Evolutionary conservation across 805 yeast species (phyloP), one percentile per base, ranked within the genome.

Genomic region (Candida odintsovae): DNA sequence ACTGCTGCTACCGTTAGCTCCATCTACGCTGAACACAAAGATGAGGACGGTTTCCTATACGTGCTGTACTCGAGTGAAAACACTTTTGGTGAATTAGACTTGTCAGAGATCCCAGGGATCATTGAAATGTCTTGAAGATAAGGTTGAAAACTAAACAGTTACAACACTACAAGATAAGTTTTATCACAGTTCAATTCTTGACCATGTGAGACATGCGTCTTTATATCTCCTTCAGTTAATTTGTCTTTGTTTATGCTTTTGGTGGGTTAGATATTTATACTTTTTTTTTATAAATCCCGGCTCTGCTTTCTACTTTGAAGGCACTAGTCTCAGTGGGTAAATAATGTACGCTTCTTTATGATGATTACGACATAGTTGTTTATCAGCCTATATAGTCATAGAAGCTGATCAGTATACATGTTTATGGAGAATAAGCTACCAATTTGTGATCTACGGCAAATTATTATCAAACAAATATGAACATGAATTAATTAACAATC

Each of bases 21-120:
- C 21, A 86, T 94, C 53, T 94, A 94, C 64, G 95, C 90, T 61
- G 97, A 94, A 67, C 96, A 94, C 69, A 90, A 90, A 71, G 99
- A 94, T 64, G 92, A 92, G 63, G 99, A 94, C 66, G 99, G 99
- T 33, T 94, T 94, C 69, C 79, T 94, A 62, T 94, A 94, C 69
- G 92, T 94, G 54, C 80, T 95, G 53, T 92, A 92, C 71, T 87
- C 97, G 7, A 98, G 99, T 42, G 99, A 94, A 69, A 94, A 94
- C 70, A 94, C 99, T 7, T 94, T 94, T 72, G 99, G 99, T 45
- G 54, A 43, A 25, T 89, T 19, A 19, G 16, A 36, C 25, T 37
- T 43, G 13, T 41, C 39, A 3, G 41, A 26, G 12, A 45, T 21
- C 23, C 41, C 42, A 44, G 47, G 41, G 29, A 43, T 55, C 73